These are phyloP conservation scores for Naganishia cerealis DNA, from an alignment of 1,284 basidiomycete genomes.

Conservation along the genomic window DNA sequence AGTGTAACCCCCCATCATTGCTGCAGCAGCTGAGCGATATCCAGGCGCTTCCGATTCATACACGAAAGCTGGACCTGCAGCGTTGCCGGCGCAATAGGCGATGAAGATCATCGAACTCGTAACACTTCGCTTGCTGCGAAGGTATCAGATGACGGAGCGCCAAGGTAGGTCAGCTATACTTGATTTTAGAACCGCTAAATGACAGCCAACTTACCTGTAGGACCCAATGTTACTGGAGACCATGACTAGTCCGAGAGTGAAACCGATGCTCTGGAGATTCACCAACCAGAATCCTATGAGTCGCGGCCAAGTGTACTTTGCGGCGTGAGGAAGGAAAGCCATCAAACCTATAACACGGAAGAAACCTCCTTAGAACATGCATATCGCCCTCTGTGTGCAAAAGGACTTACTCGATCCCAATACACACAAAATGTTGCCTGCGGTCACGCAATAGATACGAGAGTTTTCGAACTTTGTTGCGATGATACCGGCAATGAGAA, in stretches of 20 bases:
- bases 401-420: conserved; percentile 8
- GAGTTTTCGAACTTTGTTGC: conserved; percentile 46
- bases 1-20: conserved; percentile 45
- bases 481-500: conserved; percentile 48
- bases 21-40: conserved; percentile 46
- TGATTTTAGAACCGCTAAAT: not conserved
- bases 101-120: conserved; percentile 46
- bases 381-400: too few species aligned
- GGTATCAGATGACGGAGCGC: conserved; percentile 7
- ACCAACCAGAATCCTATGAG: conserved; percentile 49
- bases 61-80: conserved; percentile 40
- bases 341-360: conserved; percentile 45
- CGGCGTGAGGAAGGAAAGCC: conserved; percentile 48
- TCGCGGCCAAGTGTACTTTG: conserved; percentile 43
- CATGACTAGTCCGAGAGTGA: conserved; percentile 52
- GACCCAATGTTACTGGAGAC: conserved; percentile 46
- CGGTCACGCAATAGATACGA: conserved; percentile 48
- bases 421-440: conserved; percentile 45
- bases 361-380: conserved; percentile 7
- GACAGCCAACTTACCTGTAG: conserved; percentile 34
- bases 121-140: conserved; percentile 42
- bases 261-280: conserved; percentile 46
- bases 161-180: conserved; percentile 6
- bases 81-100: conserved; percentile 46
- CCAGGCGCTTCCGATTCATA: conserved; percentile 43